phyloP scores from a whole-genome alignment of 306 rosid genomes.

The Boehmeria nivea region DNA sequence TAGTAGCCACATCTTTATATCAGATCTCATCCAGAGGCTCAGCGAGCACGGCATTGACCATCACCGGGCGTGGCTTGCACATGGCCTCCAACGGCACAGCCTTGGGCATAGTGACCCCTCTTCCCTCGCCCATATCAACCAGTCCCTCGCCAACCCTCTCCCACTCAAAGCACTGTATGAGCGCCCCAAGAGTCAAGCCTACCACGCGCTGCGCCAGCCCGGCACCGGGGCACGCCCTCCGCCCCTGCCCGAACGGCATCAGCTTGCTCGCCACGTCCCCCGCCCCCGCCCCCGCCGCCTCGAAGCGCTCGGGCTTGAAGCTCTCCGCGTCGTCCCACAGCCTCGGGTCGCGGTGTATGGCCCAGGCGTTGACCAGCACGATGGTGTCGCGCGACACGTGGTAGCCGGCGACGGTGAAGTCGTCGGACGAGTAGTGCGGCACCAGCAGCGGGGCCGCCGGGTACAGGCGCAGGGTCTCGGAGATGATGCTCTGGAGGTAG shows the following conservation, averaged over 20 bases:
- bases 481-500: constrained; percentile 28
- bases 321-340: neutral
- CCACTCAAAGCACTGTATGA: neutral
- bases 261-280: neutral
- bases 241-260: neutral
- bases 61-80: neutral
- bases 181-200: neutral
- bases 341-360: neutral
- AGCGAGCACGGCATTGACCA: too few relatives aligned
- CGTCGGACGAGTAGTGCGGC: constrained; percentile 34
- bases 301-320: neutral
- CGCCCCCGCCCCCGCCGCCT: neutral
- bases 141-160: neutral
- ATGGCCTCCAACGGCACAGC: neutral
- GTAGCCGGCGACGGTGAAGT: constrained; percentile 13
- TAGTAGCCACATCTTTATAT: too few relatives aligned
- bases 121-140: neutral
- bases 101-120: neutral
- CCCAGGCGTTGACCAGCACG: neutral
- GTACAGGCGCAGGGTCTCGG: constrained; percentile 25
- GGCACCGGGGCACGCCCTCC: neutral
- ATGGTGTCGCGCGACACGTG: neutral
- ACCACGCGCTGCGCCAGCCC: constrained; percentile 3
- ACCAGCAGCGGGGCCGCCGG: constrained; percentile 20
- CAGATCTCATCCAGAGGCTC: too few relatives aligned